Evolutionary conservation across 352 stramenopile species (phyloP).

Genomic region (Blastocystis sp.): DNA sequence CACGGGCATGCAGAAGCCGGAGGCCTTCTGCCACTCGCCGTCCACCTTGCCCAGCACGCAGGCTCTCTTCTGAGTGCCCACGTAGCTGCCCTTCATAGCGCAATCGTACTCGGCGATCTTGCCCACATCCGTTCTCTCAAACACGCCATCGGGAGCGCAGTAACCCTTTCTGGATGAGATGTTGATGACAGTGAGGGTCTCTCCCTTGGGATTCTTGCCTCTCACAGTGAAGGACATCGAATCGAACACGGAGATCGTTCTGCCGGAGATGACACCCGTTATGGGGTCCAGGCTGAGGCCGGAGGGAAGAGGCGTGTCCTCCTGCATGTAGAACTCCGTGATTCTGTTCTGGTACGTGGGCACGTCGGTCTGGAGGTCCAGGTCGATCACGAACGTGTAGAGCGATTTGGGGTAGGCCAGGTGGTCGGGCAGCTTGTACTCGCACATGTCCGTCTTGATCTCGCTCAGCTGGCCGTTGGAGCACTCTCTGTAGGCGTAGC

Average conservation of each 20-base stretch:
- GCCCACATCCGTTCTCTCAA: background rate
- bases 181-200: background rate
- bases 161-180: background rate
- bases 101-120: slow-evolving; percentile 16
- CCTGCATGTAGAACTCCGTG: slow-evolving; percentile 2
- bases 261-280: background rate
- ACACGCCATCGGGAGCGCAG: slow-evolving; percentile 6
- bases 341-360: background rate
- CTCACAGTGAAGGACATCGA: background rate
- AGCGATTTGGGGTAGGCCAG: background rate
- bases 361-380: background rate
- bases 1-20: background rate
- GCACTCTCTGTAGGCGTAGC: slow-evolving; percentile 17
- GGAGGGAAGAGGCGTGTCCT: background rate
- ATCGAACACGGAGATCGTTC: background rate
- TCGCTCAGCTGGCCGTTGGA: background rate
- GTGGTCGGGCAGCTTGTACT: slow-evolving; percentile 8
- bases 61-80: slow-evolving; percentile 15
- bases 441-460: slow-evolving; percentile 1
- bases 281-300: background rate
- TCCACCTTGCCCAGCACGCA: slow-evolving; percentile 30
- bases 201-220: slow-evolving; percentile 3
- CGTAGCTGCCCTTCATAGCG: slow-evolving; percentile 9
- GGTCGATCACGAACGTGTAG: background rate
- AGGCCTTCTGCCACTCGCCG: slow-evolving; percentile 14